Percentiles rank a stretch among this genome's conserved stretches.
Conservation (phyloP, 176 grass and related monocot genomes). For the Dendrocalamus sinicus region DNA sequence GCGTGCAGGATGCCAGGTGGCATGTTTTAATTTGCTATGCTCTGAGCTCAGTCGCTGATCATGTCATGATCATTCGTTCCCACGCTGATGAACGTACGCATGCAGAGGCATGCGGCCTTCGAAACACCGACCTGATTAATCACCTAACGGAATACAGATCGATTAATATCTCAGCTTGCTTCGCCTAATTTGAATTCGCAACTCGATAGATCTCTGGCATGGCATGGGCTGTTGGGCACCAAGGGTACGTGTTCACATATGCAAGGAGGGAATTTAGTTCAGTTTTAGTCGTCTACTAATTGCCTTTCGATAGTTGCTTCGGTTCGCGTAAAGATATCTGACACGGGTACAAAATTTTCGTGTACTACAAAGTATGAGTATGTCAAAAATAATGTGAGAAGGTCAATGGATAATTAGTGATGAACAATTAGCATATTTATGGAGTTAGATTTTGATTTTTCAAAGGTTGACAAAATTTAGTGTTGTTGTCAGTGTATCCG, state of each 20-base stretch:
- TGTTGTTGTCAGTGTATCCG: too few relatives aligned
- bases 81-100: conserved; percentile 6
- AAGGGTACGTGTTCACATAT: neutral
- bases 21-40: neutral
- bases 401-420: too few relatives aligned
- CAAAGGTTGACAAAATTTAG: too few relatives aligned
- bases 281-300: too few relatives aligned
- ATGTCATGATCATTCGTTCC: conserved; percentile 38
- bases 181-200: conserved; percentile 29
- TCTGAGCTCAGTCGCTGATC: neutral
- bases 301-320: neutral
- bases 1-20: conserved; percentile 50
- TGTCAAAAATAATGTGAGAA: too few relatives aligned
- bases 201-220: neutral
- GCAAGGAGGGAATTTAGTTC: too few relatives aligned
- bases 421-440: too few relatives aligned
- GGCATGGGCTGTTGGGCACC: too few relatives aligned
- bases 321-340: neutral
- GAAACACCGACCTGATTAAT: conserved; percentile 35
- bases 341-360: neutral
- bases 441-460: too few relatives aligned
- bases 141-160: conserved; percentile 24
- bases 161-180: conserved; percentile 28
- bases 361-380: neutral
- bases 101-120: neutral